These are phyloP conservation scores for Claviceps africana DNA, from an alignment of 2,329 filamentous ascomycete genomes.

Conservation along the genomic window DNA sequence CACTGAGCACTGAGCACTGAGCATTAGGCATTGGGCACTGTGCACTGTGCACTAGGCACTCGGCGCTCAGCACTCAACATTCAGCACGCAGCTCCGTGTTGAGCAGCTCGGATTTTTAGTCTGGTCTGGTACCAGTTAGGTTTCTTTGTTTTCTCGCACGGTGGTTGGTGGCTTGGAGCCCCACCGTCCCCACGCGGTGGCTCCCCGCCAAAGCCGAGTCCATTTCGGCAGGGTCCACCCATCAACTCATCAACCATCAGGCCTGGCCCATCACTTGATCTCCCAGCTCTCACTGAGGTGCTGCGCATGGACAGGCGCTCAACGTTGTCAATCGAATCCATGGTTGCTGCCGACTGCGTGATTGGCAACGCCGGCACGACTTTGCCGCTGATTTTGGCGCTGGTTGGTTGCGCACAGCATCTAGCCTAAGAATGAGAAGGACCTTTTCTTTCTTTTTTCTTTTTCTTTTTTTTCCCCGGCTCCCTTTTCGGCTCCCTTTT, in stretches of 20 bases:
- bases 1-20: not conserved
- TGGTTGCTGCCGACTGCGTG: no score
- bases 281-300: not conserved
- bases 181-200: not conserved
- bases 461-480: no score
- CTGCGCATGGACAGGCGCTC: no score
- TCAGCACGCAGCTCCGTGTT: no score
- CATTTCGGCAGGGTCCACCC: not conserved
- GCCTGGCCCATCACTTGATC: not conserved
- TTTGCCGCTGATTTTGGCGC: not conserved
- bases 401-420: not conserved
- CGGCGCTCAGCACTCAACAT: no score
- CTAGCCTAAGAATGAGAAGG: not conserved
- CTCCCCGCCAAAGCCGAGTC: not conserved
- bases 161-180: not conserved
- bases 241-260: not conserved
- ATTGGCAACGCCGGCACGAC: no score
- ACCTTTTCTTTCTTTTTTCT: no score
- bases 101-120: no score
- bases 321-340: no score
- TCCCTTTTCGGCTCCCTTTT: not conserved
- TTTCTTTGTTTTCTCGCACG: not conserved
- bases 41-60: no score
- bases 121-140: no score
- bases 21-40: no score